A percentile compares a stretch with the other conserved stretches of the same genome.
Evolutionary conservation across 306 rosid genomes (phyloP).

Genomic region (Prunus kanzakura): DNA sequence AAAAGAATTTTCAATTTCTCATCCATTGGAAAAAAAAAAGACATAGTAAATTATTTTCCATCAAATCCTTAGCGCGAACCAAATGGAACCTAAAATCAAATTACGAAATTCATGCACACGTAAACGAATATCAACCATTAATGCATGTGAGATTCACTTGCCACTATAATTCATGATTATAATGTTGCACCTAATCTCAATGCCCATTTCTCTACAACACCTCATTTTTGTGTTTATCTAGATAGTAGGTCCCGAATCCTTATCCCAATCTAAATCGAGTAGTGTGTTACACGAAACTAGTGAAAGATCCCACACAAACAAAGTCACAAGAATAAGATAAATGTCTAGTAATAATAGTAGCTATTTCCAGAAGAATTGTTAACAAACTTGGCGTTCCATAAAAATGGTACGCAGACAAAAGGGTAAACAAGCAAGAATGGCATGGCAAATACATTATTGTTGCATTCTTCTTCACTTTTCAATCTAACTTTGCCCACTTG

Average conservation of each 20-base stretch:
- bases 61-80: no score
- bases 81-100: no score
- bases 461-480: neutral
- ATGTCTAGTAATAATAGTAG: neutral
- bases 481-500: conserved; percentile 1
- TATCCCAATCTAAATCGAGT: neutral
- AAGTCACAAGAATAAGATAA: neutral
- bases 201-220: no score
- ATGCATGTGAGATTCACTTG: no score
- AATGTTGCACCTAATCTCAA: neutral
- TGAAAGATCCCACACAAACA: neutral
- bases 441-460: neutral
- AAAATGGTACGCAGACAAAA: neutral
- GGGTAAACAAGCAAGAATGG: neutral
- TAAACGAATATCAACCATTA: no score
- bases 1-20: no score
- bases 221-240: no score
- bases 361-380: neutral
- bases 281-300: conserved; percentile 2
- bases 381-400: conserved; percentile 2
- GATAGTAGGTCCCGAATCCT: neutral
- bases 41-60: no score
- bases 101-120: no score
- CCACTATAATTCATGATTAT: neutral
- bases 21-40: no score